phyloP scores from a whole-genome alignment of 2,329 filamentous ascomycete genomes.

The Fusarium virguliforme region DNA sequence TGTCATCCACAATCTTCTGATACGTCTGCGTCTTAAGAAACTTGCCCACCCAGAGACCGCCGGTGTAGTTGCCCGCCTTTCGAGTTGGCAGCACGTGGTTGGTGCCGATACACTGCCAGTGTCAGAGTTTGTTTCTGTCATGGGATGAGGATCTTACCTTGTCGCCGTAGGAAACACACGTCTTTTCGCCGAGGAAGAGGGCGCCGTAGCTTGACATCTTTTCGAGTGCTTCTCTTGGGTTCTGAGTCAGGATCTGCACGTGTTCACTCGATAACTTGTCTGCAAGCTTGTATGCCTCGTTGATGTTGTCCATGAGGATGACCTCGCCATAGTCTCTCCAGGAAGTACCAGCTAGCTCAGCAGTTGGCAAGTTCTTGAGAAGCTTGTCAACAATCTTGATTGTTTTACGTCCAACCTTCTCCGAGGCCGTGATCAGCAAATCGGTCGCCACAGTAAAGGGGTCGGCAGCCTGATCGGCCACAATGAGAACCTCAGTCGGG shows the following conservation, averaged over 20 bases:
- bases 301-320: background rate
- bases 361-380: background rate
- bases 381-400: background rate
- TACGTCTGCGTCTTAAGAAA: background rate
- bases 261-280: background rate
- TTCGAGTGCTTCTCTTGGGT: background rate
- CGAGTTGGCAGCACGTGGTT: background rate
- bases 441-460: background rate
- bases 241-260: background rate
- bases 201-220: background rate
- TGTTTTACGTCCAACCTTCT: background rate
- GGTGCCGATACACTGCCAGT: background rate
- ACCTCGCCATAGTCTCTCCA: background rate
- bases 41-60: background rate
- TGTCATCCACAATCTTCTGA: background rate
- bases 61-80: background rate
- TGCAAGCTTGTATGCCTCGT: background rate
- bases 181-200: background rate
- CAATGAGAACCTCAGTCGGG: background rate
- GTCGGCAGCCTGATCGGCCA: constrained; percentile 1
- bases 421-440: background rate
- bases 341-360: background rate
- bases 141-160: background rate
- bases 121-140: background rate
- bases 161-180: background rate